These are phyloP conservation scores for Erythrophleum ivorense DNA, from an alignment of 331 rosid species.

Conservation along the genomic window DNA sequence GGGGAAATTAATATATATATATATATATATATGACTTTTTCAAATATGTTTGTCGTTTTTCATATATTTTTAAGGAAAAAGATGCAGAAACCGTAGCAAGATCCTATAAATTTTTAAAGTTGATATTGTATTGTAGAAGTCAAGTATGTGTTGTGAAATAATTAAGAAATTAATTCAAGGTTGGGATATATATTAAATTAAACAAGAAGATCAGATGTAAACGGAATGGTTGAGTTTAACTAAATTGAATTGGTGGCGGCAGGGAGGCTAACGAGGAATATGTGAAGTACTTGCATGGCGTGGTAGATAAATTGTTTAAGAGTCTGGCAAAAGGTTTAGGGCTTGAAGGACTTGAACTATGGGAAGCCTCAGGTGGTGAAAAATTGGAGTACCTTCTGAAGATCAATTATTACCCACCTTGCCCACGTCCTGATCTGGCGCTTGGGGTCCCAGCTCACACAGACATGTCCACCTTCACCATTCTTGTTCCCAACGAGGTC, in stretches of 20 bases:
- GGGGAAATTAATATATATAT: no score
- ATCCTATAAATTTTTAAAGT: no score
- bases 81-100: no score
- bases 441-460: conserved; percentile 77
- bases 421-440: conserved; percentile 74
- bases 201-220: neutral
- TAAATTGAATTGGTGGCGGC: neutral
- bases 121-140: neutral
- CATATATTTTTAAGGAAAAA: no score
- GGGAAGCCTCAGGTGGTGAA: conserved; percentile 60
- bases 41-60: no score
- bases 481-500: conserved; percentile 70
- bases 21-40: no score
- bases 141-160: neutral
- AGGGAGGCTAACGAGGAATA: conserved; percentile 74
- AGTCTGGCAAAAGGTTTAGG: conserved; percentile 62
- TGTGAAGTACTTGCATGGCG: conserved; percentile 46
- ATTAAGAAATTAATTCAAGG: neutral
- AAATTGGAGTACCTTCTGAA: conserved; percentile 58
- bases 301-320: conserved; percentile 58
- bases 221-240: neutral
- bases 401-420: conserved; percentile 81
- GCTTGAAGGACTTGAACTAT: conserved; percentile 57
- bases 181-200: neutral
- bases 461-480: conserved; percentile 63